These are phyloP conservation scores for Colletotrichum magnum DNA, from an alignment of 2,329 filamentous ascomycete species.

Conservation along the genomic window DNA sequence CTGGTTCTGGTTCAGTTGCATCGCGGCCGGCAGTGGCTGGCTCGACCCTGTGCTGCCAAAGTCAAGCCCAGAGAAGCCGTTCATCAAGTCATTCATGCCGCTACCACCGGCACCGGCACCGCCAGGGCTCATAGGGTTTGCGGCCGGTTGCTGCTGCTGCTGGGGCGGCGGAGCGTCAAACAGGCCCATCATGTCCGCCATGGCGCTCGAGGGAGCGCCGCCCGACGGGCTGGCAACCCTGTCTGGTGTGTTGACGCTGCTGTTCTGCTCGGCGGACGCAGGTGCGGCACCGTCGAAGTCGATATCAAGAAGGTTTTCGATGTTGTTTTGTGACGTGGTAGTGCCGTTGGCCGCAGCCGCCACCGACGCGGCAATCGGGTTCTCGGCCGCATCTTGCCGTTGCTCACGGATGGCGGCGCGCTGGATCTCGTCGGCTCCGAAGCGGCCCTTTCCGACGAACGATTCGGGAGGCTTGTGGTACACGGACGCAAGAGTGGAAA, in stretches of 20 bases:
- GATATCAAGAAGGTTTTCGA: slow-evolving; percentile 96
- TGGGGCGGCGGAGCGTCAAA: slow-evolving; percentile 76
- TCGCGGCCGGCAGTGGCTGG: slow-evolving; percentile 75
- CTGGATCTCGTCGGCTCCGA: slow-evolving; percentile 94
- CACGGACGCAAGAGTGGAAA: slow-evolving; percentile 95
- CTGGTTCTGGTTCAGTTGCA: slow-evolving; percentile 63
- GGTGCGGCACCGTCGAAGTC: slow-evolving; percentile 95
- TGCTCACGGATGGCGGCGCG: slow-evolving; percentile 97
- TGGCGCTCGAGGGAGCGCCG: slow-evolving; percentile 59
- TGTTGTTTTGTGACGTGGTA: slow-evolving; percentile 76
- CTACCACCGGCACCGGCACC: slow-evolving; percentile 55
- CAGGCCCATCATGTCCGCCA: slow-evolving; percentile 78
- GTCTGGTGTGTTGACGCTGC: slow-evolving; percentile 74
- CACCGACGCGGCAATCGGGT: slow-evolving; percentile 90
- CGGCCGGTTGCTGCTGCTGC: slow-evolving; percentile 58
- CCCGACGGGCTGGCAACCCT: slow-evolving; percentile 75
- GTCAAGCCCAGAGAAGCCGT: slow-evolving; percentile 87
- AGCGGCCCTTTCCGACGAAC: slow-evolving; percentile 96
- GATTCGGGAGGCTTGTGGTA: slow-evolving; percentile 99
- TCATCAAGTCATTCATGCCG: slow-evolving; percentile 90
- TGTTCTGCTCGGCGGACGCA: slow-evolving; percentile 79
- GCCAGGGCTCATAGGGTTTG: slow-evolving; percentile 40
- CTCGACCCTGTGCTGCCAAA: slow-evolving; percentile 70
- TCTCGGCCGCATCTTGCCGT: slow-evolving; percentile 90
- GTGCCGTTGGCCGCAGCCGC: slow-evolving; percentile 74